These are phyloP conservation scores for Phytophthora multivora DNA, from an alignment of 352 stramenopile species.

Conservation along the genomic window DNA sequence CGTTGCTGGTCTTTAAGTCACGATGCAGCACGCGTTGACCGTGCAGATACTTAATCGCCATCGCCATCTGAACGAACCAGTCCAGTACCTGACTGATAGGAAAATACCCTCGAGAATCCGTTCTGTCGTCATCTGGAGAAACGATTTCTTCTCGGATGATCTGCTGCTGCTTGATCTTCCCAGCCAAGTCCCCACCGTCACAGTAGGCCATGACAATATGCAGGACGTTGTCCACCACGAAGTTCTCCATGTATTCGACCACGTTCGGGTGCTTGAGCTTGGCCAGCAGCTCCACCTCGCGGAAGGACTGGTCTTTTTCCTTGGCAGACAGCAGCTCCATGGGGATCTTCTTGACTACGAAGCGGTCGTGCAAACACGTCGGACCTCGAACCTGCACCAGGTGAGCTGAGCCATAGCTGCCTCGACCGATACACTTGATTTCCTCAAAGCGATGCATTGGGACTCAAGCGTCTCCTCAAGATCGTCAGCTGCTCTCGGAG, in stretches of 20 bases:
- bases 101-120: slow-evolving; percentile 53
- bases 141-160: slow-evolving; percentile 33
- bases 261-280: slow-evolving; percentile 94
- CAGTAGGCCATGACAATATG: slow-evolving; percentile 97
- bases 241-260: slow-evolving; percentile 94
- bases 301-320: slow-evolving; percentile 80
- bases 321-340: slow-evolving; percentile 81
- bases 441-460: slow-evolving; percentile 81
- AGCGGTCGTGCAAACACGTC: slow-evolving; percentile 40
- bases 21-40: slow-evolving; percentile 90
- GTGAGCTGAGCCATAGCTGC: slow-evolving; percentile 78
- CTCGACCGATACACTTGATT: slow-evolving; percentile 74
- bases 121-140: slow-evolving; percentile 9
- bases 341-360: slow-evolving; percentile 89
- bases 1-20: slow-evolving; percentile 96
- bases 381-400: slow-evolving; percentile 59
- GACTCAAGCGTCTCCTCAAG: slow-evolving; percentile 21
- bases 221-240: slow-evolving; percentile 79
- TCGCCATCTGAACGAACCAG: slow-evolving; percentile 94
- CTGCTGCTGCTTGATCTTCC: slow-evolving; percentile 62
- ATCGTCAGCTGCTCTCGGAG: slow-evolving; percentile 4
- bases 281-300: slow-evolving; percentile 90
- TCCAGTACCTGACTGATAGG: slow-evolving; percentile 69
- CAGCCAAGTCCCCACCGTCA: slow-evolving; percentile 88
- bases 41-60: slow-evolving; percentile 95